A percentile compares a stretch with the other conserved stretches of the same genome.
Evolutionary conservation across 2,329 filamentous ascomycete species (phyloP).

Genomic region (Penicillium polonicum): DNA sequence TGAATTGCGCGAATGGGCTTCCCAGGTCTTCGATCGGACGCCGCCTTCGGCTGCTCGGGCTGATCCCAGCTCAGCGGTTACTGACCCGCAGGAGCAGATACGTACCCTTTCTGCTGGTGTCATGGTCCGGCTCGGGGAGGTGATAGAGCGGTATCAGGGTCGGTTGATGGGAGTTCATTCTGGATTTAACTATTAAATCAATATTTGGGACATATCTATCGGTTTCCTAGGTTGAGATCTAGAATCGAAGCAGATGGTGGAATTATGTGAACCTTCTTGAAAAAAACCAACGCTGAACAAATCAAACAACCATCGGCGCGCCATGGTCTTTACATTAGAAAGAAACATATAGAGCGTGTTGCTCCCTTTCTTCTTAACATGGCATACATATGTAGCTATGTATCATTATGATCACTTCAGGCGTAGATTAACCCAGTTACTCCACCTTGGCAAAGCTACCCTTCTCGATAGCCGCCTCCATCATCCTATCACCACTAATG

Average conservation of each 20-base stretch:
- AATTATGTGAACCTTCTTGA: neutral
- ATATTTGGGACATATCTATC: neutral
- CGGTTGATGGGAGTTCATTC: conserved; percentile 69
- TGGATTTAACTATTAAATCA: conserved; percentile 42
- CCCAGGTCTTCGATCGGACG: conserved; percentile 66
- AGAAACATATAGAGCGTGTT: neutral
- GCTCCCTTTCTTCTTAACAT: neutral
- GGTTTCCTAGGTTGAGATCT: neutral
- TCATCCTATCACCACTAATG: conserved; percentile 83
- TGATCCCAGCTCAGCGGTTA: conserved; percentile 58
- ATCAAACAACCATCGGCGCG: neutral
- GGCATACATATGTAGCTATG: neutral
- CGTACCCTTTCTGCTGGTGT: conserved; percentile 69
- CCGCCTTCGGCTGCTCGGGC: conserved; percentile 54
- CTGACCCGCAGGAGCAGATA: conserved; percentile 38
- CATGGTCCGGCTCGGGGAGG: conserved; percentile 76
- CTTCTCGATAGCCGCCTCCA: conserved; percentile 79
- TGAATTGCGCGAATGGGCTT: conserved; percentile 85
- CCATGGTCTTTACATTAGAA: neutral
- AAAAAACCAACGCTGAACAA: neutral
- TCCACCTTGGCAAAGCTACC: conserved; percentile 54
- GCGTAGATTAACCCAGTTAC: conserved; percentile 8
- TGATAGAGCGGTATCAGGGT: conserved; percentile 77
- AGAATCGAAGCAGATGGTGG: neutral
- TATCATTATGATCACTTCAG: neutral